A percentile compares a stretch with the other conserved stretches of the same genome.
Evolutionary conservation across 2,329 filamentous ascomycete genomes (phyloP).

Genomic region (Trichoderma hamatum): DNA sequence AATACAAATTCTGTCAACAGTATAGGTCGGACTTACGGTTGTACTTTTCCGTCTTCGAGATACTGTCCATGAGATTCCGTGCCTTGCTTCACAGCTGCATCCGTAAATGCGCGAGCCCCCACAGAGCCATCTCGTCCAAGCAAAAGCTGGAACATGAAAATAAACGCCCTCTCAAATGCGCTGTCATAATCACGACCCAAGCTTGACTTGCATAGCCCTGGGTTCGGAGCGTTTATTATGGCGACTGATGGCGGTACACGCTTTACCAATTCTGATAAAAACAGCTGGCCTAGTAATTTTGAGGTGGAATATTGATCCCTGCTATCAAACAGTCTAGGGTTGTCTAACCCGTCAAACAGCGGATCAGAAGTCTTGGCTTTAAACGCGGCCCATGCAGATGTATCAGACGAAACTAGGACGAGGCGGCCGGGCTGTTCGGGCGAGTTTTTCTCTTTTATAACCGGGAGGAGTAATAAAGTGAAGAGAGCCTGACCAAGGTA

Average conservation of each 20-base stretch:
- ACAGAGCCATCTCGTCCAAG: not conserved
- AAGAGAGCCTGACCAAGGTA: not conserved
- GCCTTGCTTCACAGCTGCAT: conserved; percentile 10
- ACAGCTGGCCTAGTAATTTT: conserved; percentile 7
- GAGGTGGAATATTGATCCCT: conserved; percentile 5
- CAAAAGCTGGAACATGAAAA: not conserved
- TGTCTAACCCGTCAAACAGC: not conserved
- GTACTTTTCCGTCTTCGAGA: conserved; percentile 13
- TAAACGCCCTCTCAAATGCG: not conserved
- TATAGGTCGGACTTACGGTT: not conserved
- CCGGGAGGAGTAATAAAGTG: not conserved
- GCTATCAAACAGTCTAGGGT: not conserved
- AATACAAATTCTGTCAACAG: not conserved
- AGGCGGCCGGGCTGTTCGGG: conserved; percentile 1
- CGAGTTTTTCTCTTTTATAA: not conserved
- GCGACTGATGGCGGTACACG: not conserved
- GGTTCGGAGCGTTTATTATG: conserved; percentile 14
- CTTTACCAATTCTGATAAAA: conserved; percentile 4
- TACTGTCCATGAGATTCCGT: conserved; percentile 13
- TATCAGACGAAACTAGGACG: conserved; percentile 8
- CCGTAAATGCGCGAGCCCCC: conserved; percentile 2
- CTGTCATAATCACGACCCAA: not conserved
- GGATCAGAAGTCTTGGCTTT: not conserved
- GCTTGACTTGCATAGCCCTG: not conserved
- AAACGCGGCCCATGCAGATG: conserved; percentile 2